Base-by-base conservation (phyloP, 225 moss, liverwort and hornwort species). In the Climacium dendroides region DNA sequence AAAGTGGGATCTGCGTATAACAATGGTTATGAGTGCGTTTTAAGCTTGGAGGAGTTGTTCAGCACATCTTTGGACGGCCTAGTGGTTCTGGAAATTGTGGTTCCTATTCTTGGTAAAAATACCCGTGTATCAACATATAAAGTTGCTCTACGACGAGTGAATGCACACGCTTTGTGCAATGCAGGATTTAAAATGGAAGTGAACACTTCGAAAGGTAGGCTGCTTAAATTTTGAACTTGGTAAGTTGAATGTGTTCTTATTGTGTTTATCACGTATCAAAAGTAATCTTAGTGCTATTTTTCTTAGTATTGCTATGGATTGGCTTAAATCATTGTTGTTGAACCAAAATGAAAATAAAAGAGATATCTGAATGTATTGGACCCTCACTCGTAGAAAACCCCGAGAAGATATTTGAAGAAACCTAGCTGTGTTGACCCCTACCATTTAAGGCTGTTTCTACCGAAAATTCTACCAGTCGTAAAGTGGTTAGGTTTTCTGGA, bases 161-260 rank as follows among this genome's bases (percentile, higher is more conserved):
- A 97, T 88, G 94, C 97, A 53, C 97, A 95, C 74, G 95, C 97
- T 25, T 87, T 97, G 60, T 48, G 94, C 45, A 97, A 97, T 90
- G 97, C 95, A 43, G 97, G 93, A 62, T 97, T 96, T 88, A 92
- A 91, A 85, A 86, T 96, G 24, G 93, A 95, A 85, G 90, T 96
- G 78, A 92, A 96, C 81, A 41, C 78, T 59, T 78, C 71, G 60
- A 90, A 91, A 82, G 94, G 97, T 87, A 83, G 35, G 63, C 71
- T 18, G n/a, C 62, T 79, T 60, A 25, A 53, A 71, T 35, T 64
- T 61, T 28, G 29, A 29, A 57, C 74, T 55, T 62, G 19, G 19
- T 48, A 47, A 34, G 23, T 39, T 53, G 32, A 54, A 14, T 62
- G 15, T 59, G 8, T 60, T 74, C 37, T 20, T 63, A 52, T 30